Conservation (phyloP, 1,284 basidiomycete species). For the Fomitopsis schrenkii region DNA sequence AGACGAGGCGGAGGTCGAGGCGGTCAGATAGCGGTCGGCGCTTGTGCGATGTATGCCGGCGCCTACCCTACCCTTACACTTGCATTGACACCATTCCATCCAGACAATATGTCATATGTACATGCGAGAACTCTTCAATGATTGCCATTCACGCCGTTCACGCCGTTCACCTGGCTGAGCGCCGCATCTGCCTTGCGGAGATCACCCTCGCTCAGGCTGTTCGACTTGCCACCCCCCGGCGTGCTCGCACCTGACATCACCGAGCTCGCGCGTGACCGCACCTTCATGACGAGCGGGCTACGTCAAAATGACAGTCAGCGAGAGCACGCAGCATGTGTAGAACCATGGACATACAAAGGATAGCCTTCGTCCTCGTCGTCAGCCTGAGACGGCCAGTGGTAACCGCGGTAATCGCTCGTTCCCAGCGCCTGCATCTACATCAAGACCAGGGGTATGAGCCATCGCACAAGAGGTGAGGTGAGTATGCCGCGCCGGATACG, state of each 20-base stretch:
- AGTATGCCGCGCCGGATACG: constrained; percentile 8
- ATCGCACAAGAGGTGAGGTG: background rate
- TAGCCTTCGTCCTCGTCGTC: constrained; percentile 92
- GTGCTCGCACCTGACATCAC: constrained; percentile 87
- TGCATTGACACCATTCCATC: background rate
- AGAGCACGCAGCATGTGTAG: background rate
- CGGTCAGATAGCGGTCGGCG: too few species aligned
- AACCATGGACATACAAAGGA: constrained; percentile 61
- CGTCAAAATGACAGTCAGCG: background rate
- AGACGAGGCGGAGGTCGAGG: too few species aligned
- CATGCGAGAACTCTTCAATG: constrained; percentile 9
- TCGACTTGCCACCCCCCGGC: constrained; percentile 75
- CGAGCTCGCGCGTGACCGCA: constrained; percentile 82
- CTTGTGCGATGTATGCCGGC: too few species aligned
- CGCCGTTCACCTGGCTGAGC: constrained; percentile 57
- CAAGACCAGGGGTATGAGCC: background rate
- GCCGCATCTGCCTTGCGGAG: constrained; percentile 81
- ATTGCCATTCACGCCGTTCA: constrained; percentile 24
- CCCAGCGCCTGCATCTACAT: constrained; percentile 77
- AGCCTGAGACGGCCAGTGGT: constrained; percentile 53
- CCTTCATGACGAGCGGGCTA: constrained; percentile 89
- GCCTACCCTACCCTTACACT: too few species aligned
- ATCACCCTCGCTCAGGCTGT: constrained; percentile 81
- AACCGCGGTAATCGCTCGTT: constrained; percentile 88
- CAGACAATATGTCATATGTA: background rate